Conservation (phyloP, 2,329 filamentous ascomycete genomes). For the Aureobasidium namibiae region DNA sequence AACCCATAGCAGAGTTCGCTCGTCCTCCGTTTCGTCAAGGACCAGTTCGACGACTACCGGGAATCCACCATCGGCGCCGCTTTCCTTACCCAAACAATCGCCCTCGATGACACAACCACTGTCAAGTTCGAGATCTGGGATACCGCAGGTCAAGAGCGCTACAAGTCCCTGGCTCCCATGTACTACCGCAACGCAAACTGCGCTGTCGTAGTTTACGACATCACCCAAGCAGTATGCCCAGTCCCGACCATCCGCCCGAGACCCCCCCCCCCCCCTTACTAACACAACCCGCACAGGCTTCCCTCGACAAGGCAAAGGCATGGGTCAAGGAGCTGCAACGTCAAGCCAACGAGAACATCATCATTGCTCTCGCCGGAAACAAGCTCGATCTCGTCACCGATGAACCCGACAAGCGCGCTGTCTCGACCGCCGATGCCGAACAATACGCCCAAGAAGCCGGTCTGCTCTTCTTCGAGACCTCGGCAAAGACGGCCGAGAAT, state of each 20-base stretch:
- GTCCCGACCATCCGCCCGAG: too few species aligned
- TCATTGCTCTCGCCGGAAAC: constrained; percentile 96
- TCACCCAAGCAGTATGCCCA: constrained; percentile 87
- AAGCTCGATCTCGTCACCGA: constrained; percentile 94
- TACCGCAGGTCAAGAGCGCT: constrained; percentile 95
- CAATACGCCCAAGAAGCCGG: constrained; percentile 91
- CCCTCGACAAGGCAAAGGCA: constrained; percentile 95
- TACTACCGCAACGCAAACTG: constrained; percentile 99
- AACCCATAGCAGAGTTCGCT: constrained; percentile 68
- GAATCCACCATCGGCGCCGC: constrained; percentile 98
- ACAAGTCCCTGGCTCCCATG: constrained; percentile 98
- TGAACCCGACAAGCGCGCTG: constrained; percentile 90
- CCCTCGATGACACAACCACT: constrained; percentile 93
- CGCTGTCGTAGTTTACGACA: constrained; percentile 97
- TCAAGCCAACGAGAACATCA: constrained; percentile 98
- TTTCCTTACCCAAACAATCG: constrained; percentile 97
- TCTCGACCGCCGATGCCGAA: constrained; percentile 80
- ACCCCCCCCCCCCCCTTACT: neutral
- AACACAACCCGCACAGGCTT: constrained; percentile 53
- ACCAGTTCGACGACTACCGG: constrained; percentile 98
- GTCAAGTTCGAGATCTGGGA: constrained; percentile 99
- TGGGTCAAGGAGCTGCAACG: constrained; percentile 99
- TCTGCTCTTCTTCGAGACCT: constrained; percentile 96
- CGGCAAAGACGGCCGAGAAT: constrained; percentile 94
- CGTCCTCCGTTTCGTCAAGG: constrained; percentile 97